Evolutionary conservation across 1,284 basidiomycete genomes (phyloP).

Genomic region (Cerrena zonata): DNA sequence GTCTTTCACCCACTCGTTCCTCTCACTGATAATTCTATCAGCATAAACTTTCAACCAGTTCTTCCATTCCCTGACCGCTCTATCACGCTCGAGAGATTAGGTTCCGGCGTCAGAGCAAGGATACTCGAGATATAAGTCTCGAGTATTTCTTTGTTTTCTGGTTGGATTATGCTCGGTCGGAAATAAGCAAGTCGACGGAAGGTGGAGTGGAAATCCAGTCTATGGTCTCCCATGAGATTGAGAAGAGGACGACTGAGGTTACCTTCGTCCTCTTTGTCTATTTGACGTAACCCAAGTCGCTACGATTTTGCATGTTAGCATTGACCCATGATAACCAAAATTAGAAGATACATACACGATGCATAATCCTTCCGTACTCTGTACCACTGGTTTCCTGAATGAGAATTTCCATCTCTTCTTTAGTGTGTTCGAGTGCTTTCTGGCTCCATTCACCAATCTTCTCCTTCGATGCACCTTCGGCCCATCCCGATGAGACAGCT

Average conservation of each 20-base stretch:
- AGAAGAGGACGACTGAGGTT: constrained; percentile 61
- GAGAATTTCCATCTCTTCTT: constrained; percentile 54
- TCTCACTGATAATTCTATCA: constrained; percentile 53
- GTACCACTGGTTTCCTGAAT: constrained; percentile 49
- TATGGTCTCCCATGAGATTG: constrained; percentile 61
- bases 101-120: constrained; percentile 42
- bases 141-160: constrained; percentile 14
- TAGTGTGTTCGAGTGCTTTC: constrained; percentile 45
- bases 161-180: constrained; percentile 39
- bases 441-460: constrained; percentile 59
- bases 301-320: too few relatives aligned
- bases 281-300: constrained; percentile 68
- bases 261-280: constrained; percentile 53
- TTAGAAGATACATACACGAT: constrained; percentile 43
- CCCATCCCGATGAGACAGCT: constrained; percentile 61
- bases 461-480: constrained; percentile 45
- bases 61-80: constrained; percentile 46
- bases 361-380: constrained; percentile 64
- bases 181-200: constrained; percentile 71
- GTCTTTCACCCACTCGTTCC: constrained; percentile 32
- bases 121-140: constrained; percentile 45
- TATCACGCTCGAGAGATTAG: constrained; percentile 37
- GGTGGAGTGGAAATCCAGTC: constrained; percentile 78
- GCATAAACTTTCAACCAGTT: constrained; percentile 70
- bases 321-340: background rate